These are phyloP conservation scores for Lotmaria passim DNA, from an alignment of 208 protist genomes.

Conservation along the genomic window DNA sequence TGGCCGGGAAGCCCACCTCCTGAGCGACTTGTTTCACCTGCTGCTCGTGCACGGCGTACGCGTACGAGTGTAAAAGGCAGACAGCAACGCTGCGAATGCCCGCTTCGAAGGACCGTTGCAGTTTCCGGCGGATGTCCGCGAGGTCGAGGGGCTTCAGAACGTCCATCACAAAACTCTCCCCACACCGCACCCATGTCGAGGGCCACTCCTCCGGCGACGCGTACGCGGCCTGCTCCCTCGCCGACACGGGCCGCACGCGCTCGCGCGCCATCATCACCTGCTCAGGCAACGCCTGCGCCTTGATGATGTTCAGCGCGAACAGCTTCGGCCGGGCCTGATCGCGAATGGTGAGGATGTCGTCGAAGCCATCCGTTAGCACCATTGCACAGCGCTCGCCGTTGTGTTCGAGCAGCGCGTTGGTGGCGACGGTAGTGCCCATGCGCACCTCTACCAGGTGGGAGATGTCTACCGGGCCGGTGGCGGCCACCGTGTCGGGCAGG, in stretches of 20 bases:
- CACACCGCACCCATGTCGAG: conserved; percentile 58
- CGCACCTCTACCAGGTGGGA: conserved; percentile 88
- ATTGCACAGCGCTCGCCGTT: conserved; percentile 93
- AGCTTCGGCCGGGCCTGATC: conserved; percentile 92
- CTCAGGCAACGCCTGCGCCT: conserved; percentile 89
- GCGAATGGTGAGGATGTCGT: conserved; percentile 94
- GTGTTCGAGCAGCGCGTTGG: conserved; percentile 96
- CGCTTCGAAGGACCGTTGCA: conserved; percentile 53
- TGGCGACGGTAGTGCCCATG: conserved; percentile 97
- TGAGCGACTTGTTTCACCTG: conserved; percentile 78
- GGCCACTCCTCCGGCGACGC: conserved; percentile 39
- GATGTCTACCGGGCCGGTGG: conserved; percentile 62
- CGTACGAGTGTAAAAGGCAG: conserved; percentile 95
- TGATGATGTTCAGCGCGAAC: conserved; percentile 93
- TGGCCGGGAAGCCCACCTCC: conserved; percentile 90
- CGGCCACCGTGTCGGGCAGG: conserved; percentile 34
- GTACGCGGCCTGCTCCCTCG: conserved; percentile 41
- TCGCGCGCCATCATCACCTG: conserved; percentile 85
- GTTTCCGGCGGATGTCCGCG: conserved; percentile 43
- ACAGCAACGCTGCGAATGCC: conserved; percentile 92
- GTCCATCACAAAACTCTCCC: conserved; percentile 74
- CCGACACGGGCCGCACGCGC: conserved; percentile 74
- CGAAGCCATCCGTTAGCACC: conserved; percentile 93
- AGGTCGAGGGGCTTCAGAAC: conserved; percentile 66
- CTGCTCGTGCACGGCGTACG: conserved; percentile 87